phyloP scores from a whole-genome alignment of 2,329 filamentous ascomycete genomes.

The Emergomyces orientalis region DNA sequence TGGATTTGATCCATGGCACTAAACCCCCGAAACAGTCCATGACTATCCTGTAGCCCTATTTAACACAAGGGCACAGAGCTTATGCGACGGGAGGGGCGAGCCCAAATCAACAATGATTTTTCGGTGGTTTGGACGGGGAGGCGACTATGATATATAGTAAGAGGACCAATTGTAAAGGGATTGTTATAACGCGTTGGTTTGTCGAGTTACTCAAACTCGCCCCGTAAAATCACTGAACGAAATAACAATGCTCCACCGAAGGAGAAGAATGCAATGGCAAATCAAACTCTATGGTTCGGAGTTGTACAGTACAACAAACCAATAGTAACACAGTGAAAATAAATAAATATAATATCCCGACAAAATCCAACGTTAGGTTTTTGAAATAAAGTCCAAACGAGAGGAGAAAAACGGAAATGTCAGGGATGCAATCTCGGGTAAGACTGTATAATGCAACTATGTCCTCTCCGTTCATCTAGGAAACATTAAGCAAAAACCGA shows the following conservation, averaged over 20 bases:
- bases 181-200: neutral
- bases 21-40: conserved; percentile 28
- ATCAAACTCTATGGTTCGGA: neutral
- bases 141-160: neutral
- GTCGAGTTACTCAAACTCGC: neutral
- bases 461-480: neutral
- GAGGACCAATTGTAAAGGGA: neutral
- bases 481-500: neutral
- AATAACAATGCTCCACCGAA: neutral
- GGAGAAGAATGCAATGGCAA: neutral
- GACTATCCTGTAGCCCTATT: neutral
- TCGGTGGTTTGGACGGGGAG: neutral
- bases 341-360: neutral
- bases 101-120: neutral
- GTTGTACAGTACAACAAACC: neutral
- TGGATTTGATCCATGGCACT: conserved; percentile 26
- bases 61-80: neutral
- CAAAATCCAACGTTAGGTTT: neutral
- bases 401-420: neutral
- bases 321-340: neutral
- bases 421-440: neutral
- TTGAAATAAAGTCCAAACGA: neutral
- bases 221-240: neutral
- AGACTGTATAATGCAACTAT: neutral
- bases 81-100: neutral